phyloP scores from a whole-genome alignment of 2,329 filamentous ascomycete genomes.

The Claviceps sorghi region DNA sequence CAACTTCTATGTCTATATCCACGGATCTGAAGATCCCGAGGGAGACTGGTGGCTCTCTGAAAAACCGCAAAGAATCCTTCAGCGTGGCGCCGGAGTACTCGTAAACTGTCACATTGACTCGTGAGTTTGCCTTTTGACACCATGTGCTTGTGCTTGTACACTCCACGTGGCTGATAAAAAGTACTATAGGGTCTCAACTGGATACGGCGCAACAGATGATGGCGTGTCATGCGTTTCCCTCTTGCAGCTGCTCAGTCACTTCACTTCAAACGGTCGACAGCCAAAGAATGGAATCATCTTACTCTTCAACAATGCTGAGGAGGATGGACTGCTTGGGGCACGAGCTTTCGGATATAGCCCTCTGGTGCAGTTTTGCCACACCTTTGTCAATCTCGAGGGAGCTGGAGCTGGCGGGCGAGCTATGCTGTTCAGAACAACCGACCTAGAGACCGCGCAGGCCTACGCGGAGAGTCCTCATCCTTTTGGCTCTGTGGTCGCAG shows the following conservation, averaged over 20 bases:
- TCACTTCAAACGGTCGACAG: slow-evolving; percentile 54
- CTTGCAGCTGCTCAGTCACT: slow-evolving; percentile 76
- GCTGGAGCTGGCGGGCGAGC: slow-evolving; percentile 84
- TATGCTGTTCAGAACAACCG: slow-evolving; percentile 74
- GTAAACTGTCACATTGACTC: slow-evolving; percentile 91
- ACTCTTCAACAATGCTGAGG: slow-evolving; percentile 89
- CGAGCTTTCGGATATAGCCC: slow-evolving; percentile 73
- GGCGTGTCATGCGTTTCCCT: slow-evolving; percentile 79
- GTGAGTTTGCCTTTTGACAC: slow-evolving; percentile 20
- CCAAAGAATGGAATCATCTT: slow-evolving; percentile 70
- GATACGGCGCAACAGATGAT: slow-evolving; percentile 86
- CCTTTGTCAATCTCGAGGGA: slow-evolving; percentile 89
- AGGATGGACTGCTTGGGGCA: slow-evolving; percentile 81
- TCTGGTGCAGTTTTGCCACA: slow-evolving; percentile 63
- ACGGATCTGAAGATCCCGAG: slow-evolving; percentile 59
- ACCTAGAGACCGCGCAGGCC: slow-evolving; percentile 68
- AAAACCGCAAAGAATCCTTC: slow-evolving; percentile 27
- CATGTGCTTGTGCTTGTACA: neutral
- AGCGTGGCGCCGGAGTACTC: slow-evolving; percentile 61
- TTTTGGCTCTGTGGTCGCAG: slow-evolving; percentile 68
- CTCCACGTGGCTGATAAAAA: neutral
- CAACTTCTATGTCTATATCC: slow-evolving; percentile 85
- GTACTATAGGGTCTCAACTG: slow-evolving; percentile 64
- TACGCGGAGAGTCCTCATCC: slow-evolving; percentile 61
- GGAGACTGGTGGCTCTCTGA: slow-evolving; percentile 56